Percentiles rank a stretch among this genome's conserved stretches.
Conservation (phyloP, 306 rosid species). For the Castanea crenata region DNA sequence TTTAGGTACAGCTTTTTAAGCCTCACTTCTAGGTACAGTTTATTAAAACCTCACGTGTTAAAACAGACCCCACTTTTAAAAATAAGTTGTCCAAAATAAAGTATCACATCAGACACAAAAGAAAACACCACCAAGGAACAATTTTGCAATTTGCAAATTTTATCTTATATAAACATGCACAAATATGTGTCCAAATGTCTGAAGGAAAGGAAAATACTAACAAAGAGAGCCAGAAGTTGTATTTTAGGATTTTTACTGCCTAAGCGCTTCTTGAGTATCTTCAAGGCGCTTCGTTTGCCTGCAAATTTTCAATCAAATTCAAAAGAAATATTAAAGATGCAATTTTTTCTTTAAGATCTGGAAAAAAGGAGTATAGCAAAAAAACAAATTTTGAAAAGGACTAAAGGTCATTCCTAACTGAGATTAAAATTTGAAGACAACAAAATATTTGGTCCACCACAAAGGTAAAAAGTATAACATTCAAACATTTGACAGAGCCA, state of each 20-base stretch:
- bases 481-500: not conserved
- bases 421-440: constrained; percentile 24
- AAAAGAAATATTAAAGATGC: constrained; percentile 16
- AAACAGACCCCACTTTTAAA: no score
- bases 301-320: constrained; percentile 33
- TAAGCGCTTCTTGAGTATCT: constrained; percentile 85
- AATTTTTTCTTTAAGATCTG: not conserved
- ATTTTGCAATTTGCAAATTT: not conserved
- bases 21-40: no score
- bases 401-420: constrained; percentile 3
- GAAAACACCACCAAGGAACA: not conserved
- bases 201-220: constrained; percentile 41
- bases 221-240: constrained; percentile 92
- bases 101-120: no score
- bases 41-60: no score
- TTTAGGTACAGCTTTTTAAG: no score
- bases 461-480: not conserved
- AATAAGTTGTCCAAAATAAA: no score
- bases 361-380: not conserved
- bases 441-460: not conserved
- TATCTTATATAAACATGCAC: constrained; percentile 1
- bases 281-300: constrained; percentile 96
- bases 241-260: constrained; percentile 73
- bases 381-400: constrained; percentile 10
- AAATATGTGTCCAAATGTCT: constrained; percentile 11